Evolutionary conservation across 139 green algal species (phyloP), one percentile per base, ranked within the genome.

Genomic region (Zygnema circumcarinatum): DNA sequence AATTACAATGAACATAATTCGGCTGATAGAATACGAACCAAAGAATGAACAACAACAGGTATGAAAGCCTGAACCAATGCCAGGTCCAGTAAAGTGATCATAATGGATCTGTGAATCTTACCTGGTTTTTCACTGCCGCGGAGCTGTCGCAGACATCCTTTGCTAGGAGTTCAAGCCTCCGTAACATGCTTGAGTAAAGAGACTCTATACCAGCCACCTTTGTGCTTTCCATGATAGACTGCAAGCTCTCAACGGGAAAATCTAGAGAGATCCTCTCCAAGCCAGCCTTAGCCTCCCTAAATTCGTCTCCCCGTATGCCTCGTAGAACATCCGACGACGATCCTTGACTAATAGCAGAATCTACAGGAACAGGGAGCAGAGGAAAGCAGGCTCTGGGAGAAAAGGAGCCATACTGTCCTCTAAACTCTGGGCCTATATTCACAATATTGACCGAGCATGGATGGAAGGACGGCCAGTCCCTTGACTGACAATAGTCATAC

Each of bases 351-450:
- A 35, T 35, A 79, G 72, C 16, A 79, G 72, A 21, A 20, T 79
- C 20, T 35, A 16, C 21, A 35, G 25, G 25, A 72, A 33, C 54
- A 72, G 72, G 72, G 21, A 86, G 80, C 25, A 11, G 67, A 11
- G 80, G 80, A 38, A 86, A 81, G 80, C 62, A 38, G 7, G 80
- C 62, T 38, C 38, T 83, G 67, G 80, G 80, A 25, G 80, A 16
- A 29, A 86, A 86, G 80, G 80, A 86, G 20, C 83, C 80, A 67
- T 86, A 86, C 67, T 86, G 67, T 29, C 80, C 80, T 38, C 80
- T 25, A 67, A 86, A 86, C 62, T 7, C 62, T 25, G 80, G 80
- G 11, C 80, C 80, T 29, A 86, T 81, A 38, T 86, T 86, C 36
- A 86, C 80, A 3, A 86, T 86, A 25, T 25, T 54, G 7, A 86